Base-by-base conservation (phyloP, 345 rosid species). In the thale cress (Arabidopsis thaliana) region DNA sequence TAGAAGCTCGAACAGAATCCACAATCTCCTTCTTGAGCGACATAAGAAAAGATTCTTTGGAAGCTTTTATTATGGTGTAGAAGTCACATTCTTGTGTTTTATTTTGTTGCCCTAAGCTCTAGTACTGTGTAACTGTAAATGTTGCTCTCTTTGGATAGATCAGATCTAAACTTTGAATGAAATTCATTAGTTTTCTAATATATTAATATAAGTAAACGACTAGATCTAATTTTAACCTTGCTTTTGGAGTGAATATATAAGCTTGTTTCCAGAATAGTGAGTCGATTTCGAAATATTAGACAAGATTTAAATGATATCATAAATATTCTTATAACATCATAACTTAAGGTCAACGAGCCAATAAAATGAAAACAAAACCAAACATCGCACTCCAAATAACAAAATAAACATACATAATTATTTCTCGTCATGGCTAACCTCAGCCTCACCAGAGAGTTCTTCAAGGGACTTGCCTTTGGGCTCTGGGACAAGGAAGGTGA, bases 401-500 rank as follows among this genome's bases (percentile, higher is more conserved):
- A 67, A 49, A 49, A 66, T 11, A 8, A 36, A 36, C 6, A 36
- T 6, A 36, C 1, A 6, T 44, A 67, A 1, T 76, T 63, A 66
- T 12, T 74, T 67, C 16, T 80, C 84, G 7, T 59, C 45, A 3
- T 5, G 44, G 14, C 10, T 16, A 12, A 32, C 78, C 13, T 74
- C 83, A 2, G 71, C 63, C 61, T 87, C 92, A 30, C 92, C 88
- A 6, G 89, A 82, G 44, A 87, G 62, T 28, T 87, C 92, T 71
- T 89, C 92, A 1, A 86, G 80, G 16, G 89, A 89, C 67, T 81
- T 84, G 1, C 94, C 89, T 32, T 85, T 89, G 0, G 89, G 66
- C n/a, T 89, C 89, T 0, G 89, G 91, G 7, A 89, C 88, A 69
- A 85, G 69, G 67, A 89, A 53, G 0, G 91, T 88, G 75, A 84